Conservation (phyloP, 768 basidiomycete genomes). For the Daedalea quercina region DNA sequence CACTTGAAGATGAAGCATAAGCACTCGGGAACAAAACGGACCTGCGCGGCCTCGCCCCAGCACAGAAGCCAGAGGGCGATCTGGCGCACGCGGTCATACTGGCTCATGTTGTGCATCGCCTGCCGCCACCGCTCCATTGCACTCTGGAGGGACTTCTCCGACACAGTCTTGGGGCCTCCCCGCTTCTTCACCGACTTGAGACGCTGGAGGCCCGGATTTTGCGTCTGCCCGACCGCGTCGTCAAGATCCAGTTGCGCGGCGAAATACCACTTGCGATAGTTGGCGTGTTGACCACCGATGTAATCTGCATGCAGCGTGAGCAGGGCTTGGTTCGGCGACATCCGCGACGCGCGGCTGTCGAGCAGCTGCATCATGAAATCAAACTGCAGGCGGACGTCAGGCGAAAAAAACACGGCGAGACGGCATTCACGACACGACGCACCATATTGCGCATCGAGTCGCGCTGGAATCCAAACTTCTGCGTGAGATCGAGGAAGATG, state of each 20-base stretch:
- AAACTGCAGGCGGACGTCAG: slow-evolving; percentile 43
- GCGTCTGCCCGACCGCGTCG: slow-evolving; percentile 87
- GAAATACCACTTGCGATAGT: slow-evolving; percentile 99
- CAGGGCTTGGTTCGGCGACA: slow-evolving; percentile 94
- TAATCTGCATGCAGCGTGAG: slow-evolving; percentile 97
- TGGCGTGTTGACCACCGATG: slow-evolving; percentile 96
- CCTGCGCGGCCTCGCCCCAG: slow-evolving; percentile 98
- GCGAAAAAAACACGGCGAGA: background rate
- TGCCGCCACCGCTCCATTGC: slow-evolving; percentile 93
- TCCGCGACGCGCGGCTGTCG: slow-evolving; percentile 93
- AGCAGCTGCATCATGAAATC: slow-evolving; percentile 98
- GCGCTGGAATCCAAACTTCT: slow-evolving; percentile 98
- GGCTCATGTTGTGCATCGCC: slow-evolving; percentile 98
- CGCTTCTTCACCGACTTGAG: slow-evolving; percentile 61
- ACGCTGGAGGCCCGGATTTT: slow-evolving; percentile 85
- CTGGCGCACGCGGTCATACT: slow-evolving; percentile 95
- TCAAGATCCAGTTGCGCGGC: slow-evolving; percentile 98
- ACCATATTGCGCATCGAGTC: slow-evolving; percentile 97
- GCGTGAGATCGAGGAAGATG: slow-evolving; percentile 92
- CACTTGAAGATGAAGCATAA: slow-evolving; percentile 99
- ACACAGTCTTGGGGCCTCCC: slow-evolving; percentile 46
- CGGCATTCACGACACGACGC: slow-evolving; percentile 8
- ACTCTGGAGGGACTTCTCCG: slow-evolving; percentile 63
- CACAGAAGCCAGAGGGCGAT: slow-evolving; percentile 92
- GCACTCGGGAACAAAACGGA: slow-evolving; percentile 94